Evolutionary conservation across 768 basidiomycete genomes (phyloP).

Genomic region (Lentinula sp.): DNA sequence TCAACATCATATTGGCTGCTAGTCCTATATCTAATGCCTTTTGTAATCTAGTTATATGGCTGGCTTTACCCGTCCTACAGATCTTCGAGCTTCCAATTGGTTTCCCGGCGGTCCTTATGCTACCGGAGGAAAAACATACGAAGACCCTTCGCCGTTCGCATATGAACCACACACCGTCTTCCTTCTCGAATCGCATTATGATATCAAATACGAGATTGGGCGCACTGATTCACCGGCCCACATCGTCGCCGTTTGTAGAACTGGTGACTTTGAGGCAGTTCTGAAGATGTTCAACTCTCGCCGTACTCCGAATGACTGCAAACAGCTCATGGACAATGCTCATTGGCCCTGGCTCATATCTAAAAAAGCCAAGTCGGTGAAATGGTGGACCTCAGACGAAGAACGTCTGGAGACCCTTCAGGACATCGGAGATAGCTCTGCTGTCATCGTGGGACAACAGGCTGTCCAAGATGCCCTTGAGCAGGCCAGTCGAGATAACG

Average conservation of each 20-base stretch:
- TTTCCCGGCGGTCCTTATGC: constrained; percentile 27
- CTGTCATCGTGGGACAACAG: constrained; percentile 16
- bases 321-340: constrained; percentile 30
- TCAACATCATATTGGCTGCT: not conserved
- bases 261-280: constrained; percentile 21
- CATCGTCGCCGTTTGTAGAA: constrained; percentile 27
- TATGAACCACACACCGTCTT: constrained; percentile 34
- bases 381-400: constrained; percentile 23
- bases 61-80: constrained; percentile 31
- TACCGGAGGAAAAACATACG: constrained; percentile 17
- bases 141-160: constrained; percentile 22
- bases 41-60: constrained; percentile 25
- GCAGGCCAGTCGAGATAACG: not conserved
- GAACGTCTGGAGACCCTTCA: constrained; percentile 14
- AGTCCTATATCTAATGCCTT: not conserved
- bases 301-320: constrained; percentile 6
- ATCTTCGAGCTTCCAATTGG: constrained; percentile 29
- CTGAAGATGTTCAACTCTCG: constrained; percentile 24
- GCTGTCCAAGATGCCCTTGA: constrained; percentile 3
- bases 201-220: constrained; percentile 20
- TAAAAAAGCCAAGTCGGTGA: constrained; percentile 9
- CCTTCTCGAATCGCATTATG: constrained; percentile 28
- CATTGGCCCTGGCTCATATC: constrained; percentile 25
- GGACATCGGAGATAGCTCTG: constrained; percentile 6
- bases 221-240: constrained; percentile 22